A percentile compares a stretch with the other conserved stretches of the same genome.
These are phyloP conservation scores for Shiraia sp. DNA, from an alignment of 2,329 filamentous ascomycete genomes.

Conservation along the genomic window DNA sequence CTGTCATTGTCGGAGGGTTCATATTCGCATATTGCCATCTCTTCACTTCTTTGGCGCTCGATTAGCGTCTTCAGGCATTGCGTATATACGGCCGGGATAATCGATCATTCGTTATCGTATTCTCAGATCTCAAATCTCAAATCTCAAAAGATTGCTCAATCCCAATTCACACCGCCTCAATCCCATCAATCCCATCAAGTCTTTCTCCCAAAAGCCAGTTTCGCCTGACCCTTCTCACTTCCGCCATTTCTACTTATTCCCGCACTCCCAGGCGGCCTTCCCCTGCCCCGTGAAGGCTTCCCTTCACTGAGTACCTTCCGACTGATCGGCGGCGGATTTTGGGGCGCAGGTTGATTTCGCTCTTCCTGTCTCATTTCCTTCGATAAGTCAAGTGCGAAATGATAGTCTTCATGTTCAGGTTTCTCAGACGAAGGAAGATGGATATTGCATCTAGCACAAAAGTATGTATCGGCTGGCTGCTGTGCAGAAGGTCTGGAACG, in stretches of 20 bases:
- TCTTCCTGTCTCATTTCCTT: conserved; percentile 53
- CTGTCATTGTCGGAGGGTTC: too few species aligned
- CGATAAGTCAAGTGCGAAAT: conserved; percentile 86
- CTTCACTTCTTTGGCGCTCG: too few species aligned
- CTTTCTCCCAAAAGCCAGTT: conserved; percentile 47
- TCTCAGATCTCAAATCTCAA: too few species aligned
- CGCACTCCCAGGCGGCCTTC: conserved; percentile 40
- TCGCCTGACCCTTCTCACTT: conserved; percentile 51
- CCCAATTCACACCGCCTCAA: too few species aligned
- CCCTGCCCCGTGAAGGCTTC: conserved; percentile 37
- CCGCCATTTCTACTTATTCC: conserved; percentile 13
- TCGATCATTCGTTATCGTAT: too few species aligned
- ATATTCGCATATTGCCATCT: too few species aligned
- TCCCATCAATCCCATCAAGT: conserved; percentile 5
- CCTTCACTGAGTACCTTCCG: conserved; percentile 11
- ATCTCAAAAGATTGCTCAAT: too few species aligned
- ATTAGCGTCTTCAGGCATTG: too few species aligned
- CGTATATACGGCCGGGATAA: too few species aligned
- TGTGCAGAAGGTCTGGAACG: conserved; percentile 7
- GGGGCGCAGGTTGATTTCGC: conserved; percentile 11
- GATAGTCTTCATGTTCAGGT: conserved; percentile 88
- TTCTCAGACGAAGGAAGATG: conserved; percentile 61
- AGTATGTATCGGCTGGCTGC: conserved; percentile 43
- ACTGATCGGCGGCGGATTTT: background rate
- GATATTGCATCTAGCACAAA: conserved; percentile 69